A percentile compares a stretch with the other conserved stretches of the same genome.
Conservation (phyloP, 768 basidiomycete genomes). For the Mycena capillaripes region DNA sequence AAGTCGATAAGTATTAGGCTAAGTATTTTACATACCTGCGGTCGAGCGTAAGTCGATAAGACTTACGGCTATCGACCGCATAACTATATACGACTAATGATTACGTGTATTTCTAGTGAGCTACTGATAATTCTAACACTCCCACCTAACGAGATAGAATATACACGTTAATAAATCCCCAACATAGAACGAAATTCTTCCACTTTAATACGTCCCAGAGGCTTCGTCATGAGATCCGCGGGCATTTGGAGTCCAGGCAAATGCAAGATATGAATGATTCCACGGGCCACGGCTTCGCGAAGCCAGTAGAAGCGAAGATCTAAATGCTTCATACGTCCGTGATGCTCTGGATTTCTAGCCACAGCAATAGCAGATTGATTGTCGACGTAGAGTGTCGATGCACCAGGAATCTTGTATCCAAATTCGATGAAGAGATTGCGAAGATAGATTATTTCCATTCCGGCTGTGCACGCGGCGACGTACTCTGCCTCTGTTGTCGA, state of each 20-base stretch:
- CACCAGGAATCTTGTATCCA: conserved; percentile 27
- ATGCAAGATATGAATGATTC: conserved; percentile 32
- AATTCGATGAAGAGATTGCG: conserved; percentile 47
- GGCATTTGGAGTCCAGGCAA: conserved; percentile 37
- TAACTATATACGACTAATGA: background rate
- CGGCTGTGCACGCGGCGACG: conserved; percentile 48
- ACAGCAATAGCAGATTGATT: conserved; percentile 52
- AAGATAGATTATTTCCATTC: conserved; percentile 49
- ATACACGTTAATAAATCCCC: background rate
- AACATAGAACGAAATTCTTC: background rate
- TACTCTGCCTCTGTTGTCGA: conserved; percentile 57
- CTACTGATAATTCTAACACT: conserved; percentile 19
- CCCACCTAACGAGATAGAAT: conserved; percentile 3
- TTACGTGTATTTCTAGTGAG: conserved; percentile 19
- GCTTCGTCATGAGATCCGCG: conserved; percentile 43
- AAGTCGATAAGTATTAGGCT: conserved; percentile 16
- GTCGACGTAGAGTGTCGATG: conserved; percentile 49
- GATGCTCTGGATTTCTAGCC: conserved; percentile 51
- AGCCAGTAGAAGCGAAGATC: conserved; percentile 45
- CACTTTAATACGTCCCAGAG: conserved; percentile 32
- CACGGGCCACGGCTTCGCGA: background rate
- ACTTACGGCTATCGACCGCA: background rate
- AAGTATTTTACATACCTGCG: conserved; percentile 14
- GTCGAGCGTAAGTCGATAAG: conserved; percentile 28
- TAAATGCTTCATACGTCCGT: conserved; percentile 48